phyloP scores from a whole-genome alignment of 495 filamentous ascomycete genomes.

The Xylaria bambusicola region DNA sequence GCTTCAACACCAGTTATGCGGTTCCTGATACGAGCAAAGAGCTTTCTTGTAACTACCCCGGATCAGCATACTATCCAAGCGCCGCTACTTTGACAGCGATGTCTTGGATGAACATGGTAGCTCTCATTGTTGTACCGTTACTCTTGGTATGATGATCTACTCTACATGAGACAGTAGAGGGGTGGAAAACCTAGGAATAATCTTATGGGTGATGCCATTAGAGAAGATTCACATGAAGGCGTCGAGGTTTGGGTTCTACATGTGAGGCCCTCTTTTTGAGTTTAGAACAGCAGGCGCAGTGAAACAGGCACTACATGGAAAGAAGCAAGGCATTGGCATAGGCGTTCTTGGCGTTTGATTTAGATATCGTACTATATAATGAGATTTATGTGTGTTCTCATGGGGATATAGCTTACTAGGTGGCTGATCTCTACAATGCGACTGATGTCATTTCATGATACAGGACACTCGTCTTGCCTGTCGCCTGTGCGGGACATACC shows the following conservation, averaged over 20 bases:
- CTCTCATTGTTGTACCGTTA: slow-evolving; percentile 18
- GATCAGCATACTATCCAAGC: slow-evolving; percentile 42
- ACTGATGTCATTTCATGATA: not conserved
- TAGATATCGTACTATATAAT: slow-evolving; percentile 2
- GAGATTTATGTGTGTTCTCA: not conserved
- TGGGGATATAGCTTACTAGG: not conserved
- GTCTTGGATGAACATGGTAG: slow-evolving; percentile 23
- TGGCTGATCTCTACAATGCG: not conserved
- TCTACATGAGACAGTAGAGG: slow-evolving; percentile 21
- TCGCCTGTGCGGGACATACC: too few relatives aligned
- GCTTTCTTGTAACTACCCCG: slow-evolving; percentile 50
- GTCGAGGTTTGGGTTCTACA: slow-evolving; percentile 15
- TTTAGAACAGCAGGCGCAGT: slow-evolving; percentile 8
- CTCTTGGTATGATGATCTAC: slow-evolving; percentile 19
- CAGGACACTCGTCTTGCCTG: too few relatives aligned
- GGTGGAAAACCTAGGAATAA: not conserved
- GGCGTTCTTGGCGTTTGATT: slow-evolving; percentile 16
- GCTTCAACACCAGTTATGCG: slow-evolving; percentile 69
- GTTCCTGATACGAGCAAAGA: slow-evolving; percentile 16
- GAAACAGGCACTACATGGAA: slow-evolving; percentile 19
- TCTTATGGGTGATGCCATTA: slow-evolving; percentile 13
- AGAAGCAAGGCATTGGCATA: slow-evolving; percentile 18
- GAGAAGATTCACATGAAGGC: slow-evolving; percentile 15
- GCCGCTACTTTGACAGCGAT: slow-evolving; percentile 19
- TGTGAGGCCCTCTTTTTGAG: slow-evolving; percentile 3